phyloP scores from a whole-genome alignment of 2,329 filamentous ascomycete species.

The Fusarium torulosum region DNA sequence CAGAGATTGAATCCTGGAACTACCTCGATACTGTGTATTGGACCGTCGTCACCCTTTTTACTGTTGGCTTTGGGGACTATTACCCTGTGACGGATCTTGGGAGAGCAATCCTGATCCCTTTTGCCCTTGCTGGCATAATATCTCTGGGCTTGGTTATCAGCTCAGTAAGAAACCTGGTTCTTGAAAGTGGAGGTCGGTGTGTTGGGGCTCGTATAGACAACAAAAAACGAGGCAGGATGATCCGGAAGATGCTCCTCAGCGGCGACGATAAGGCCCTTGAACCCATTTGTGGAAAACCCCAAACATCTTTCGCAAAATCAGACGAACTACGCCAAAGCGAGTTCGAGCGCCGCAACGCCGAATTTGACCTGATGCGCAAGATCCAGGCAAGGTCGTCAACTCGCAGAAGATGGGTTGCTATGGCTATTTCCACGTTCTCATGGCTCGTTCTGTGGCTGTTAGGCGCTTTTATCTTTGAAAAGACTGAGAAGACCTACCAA shows the following conservation, averaged over 20 bases:
- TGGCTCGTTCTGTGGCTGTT: constrained; percentile 8
- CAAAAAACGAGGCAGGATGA: background rate
- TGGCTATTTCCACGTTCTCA: background rate
- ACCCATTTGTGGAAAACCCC: background rate
- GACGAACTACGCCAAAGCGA: background rate
- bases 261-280: background rate
- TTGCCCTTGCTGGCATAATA: constrained; percentile 2
- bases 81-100: background rate
- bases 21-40: constrained; percentile 7
- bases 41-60: constrained; percentile 7
- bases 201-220: background rate
- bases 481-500: background rate
- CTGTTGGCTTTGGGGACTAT: constrained; percentile 3
- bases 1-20: background rate
- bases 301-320: background rate
- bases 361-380: constrained; percentile 1
- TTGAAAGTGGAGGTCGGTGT: background rate
- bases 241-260: background rate
- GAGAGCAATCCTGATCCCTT: background rate
- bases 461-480: background rate
- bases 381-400: background rate
- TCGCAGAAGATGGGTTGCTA: constrained; percentile 2
- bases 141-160: constrained; percentile 2
- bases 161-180: background rate
- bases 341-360: constrained; percentile 1